These are phyloP conservation scores for Pseudogymnoascus sp. DNA, from an alignment of 2,329 filamentous ascomycete species.

Conservation along the genomic window DNA sequence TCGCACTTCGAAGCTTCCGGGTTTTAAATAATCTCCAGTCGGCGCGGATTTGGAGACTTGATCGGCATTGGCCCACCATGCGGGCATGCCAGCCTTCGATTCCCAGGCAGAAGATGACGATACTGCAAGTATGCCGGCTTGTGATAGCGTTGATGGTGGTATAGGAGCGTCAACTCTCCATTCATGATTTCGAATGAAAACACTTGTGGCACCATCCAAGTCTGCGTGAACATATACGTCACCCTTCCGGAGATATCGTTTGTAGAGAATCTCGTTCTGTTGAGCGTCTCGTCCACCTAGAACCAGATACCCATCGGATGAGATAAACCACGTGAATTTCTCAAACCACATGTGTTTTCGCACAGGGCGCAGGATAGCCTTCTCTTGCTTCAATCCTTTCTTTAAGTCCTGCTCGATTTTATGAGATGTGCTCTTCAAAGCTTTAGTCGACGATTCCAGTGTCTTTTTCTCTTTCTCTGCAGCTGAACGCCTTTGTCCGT, in stretches of 20 bases:
- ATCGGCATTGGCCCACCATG: conserved; percentile 89
- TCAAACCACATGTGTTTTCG: conserved; percentile 90
- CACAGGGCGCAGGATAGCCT: conserved; percentile 74
- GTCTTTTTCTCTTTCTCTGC: conserved; percentile 86
- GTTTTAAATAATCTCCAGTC: conserved; percentile 70
- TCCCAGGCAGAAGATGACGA: conserved; percentile 90
- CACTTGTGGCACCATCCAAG: conserved; percentile 71
- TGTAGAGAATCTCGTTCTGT: conserved; percentile 90
- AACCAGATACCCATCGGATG: conserved; percentile 89
- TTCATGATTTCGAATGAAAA: conserved; percentile 84
- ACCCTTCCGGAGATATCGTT: conserved; percentile 74
- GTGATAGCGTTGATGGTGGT: conserved; percentile 81
- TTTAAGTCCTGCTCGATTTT: conserved; percentile 83
- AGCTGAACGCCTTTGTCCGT: conserved; percentile 78
- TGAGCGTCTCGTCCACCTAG: conserved; percentile 81
- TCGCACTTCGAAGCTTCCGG: conserved; percentile 71
- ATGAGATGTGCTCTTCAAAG: conserved; percentile 81
- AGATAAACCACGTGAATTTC: conserved; percentile 93
- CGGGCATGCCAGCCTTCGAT: conserved; percentile 88
- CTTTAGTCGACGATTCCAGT: conserved; percentile 68
- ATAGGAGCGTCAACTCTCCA: conserved; percentile 75
- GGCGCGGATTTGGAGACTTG: conserved; percentile 83
- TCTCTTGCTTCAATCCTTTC: conserved; percentile 85
- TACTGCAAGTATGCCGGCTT: conserved; percentile 79
- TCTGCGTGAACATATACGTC: conserved; percentile 92